phyloP scores from a whole-genome alignment of 2,329 filamentous ascomycete genomes.

The Gremmenia infestans region DNA sequence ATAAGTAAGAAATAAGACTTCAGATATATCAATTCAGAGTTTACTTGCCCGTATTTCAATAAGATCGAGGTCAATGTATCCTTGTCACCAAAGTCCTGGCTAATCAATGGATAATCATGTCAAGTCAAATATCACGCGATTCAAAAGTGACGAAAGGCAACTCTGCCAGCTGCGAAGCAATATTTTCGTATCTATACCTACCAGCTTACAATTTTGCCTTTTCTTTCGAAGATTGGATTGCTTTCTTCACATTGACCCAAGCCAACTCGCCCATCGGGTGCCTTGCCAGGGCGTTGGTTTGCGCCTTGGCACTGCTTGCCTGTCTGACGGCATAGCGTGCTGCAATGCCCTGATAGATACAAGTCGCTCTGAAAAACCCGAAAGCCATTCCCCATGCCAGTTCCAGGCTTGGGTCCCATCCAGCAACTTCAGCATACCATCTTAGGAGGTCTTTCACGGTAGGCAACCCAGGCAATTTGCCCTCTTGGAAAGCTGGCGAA shows the following conservation, averaged over 20 bases:
- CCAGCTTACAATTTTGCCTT: conserved; percentile 39
- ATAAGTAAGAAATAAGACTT: no score
- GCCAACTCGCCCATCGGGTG: conserved; percentile 70
- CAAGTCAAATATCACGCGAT: not conserved
- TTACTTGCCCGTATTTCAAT: no score
- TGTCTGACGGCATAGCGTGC: conserved; percentile 79
- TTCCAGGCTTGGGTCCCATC: conserved; percentile 65
- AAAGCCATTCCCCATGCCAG: conserved; percentile 59
- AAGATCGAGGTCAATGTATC: no score
- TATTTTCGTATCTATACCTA: not conserved
- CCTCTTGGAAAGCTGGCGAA: conserved; percentile 34
- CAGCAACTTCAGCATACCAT: conserved; percentile 65
- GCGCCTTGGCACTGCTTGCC: conserved; percentile 81
- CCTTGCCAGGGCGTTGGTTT: conserved; percentile 64
- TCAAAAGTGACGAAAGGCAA: not conserved
- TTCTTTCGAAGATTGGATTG: conserved; percentile 34
- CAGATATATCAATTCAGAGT: no score
- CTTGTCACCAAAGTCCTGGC: no score
- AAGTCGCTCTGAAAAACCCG: conserved; percentile 54
- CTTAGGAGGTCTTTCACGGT: conserved; percentile 50
- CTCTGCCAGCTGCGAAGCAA: not conserved
- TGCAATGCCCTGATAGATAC: conserved; percentile 81
- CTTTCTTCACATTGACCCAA: conserved; percentile 64
- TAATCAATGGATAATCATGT: no score
- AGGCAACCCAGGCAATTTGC: conserved; percentile 50